Evolutionary conservation across 2,329 filamentous ascomycete species (phyloP).

Genomic region (Fusarium haematococcum): DNA sequence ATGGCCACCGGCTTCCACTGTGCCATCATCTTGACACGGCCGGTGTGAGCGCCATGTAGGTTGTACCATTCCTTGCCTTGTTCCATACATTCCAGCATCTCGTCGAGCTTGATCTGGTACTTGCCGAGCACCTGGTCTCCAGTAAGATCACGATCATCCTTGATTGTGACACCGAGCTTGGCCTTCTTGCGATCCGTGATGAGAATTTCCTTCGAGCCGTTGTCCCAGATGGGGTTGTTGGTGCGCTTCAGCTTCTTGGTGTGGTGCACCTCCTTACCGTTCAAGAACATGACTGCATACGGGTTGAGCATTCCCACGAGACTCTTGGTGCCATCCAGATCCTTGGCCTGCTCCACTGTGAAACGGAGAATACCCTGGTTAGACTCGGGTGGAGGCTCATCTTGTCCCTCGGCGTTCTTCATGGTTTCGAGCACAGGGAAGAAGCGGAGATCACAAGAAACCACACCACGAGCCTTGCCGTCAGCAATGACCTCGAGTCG

Average conservation of each 20-base stretch:
- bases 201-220: slow-evolving; percentile 92
- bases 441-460: slow-evolving; percentile 89
- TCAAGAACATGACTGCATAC: slow-evolving; percentile 88
- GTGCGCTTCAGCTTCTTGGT: slow-evolving; percentile 96
- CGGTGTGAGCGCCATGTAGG: slow-evolving; percentile 81
- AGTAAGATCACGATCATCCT: slow-evolving; percentile 90
- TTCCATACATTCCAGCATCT: slow-evolving; percentile 89
- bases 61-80: slow-evolving; percentile 98
- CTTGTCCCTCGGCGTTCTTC: slow-evolving; percentile 80
- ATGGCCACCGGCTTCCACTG: slow-evolving; percentile 97
- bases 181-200: slow-evolving; percentile 94
- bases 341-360: slow-evolving; percentile 95
- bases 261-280: slow-evolving; percentile 89
- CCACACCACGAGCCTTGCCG: slow-evolving; percentile 83
- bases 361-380: slow-evolving; percentile 96
- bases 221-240: slow-evolving; percentile 96
- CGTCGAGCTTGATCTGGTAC: slow-evolving; percentile 95
- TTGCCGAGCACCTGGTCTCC: slow-evolving; percentile 87
- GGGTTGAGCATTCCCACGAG: slow-evolving; percentile 91
- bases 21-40: slow-evolving; percentile 88
- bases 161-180: slow-evolving; percentile 91
- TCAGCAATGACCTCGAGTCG: slow-evolving; percentile 85
- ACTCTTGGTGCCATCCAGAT: slow-evolving; percentile 92
- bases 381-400: slow-evolving; percentile 85
- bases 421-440: slow-evolving; percentile 88